Evolutionary conservation across 371 early-diverging fungal genomes (phyloP).

Genomic region (Actinomucor elegans): DNA sequence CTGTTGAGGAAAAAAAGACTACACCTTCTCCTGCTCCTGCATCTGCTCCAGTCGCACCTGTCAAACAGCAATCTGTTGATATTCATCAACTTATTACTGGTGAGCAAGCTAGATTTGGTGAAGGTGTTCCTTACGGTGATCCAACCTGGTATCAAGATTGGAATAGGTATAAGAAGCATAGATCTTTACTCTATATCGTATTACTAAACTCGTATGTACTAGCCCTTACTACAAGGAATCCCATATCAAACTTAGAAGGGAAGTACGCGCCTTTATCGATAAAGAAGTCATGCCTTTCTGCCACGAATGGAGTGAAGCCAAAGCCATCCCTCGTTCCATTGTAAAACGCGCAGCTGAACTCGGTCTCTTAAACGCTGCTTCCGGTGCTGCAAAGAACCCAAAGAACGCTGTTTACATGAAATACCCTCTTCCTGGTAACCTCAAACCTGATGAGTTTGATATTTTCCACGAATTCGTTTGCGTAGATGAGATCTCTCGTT

Average conservation of each 20-base stretch:
- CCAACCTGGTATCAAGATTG: conserved; percentile 85
- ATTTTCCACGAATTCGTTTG: conserved; percentile 79
- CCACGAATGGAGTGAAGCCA: conserved; percentile 70
- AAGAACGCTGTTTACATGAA: no score
- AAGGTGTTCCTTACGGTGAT: conserved; percentile 81
- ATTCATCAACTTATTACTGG: no score
- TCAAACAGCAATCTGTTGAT: no score
- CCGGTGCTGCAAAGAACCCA: not conserved
- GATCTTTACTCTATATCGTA: not conserved
- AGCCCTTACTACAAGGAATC: conserved; percentile 60
- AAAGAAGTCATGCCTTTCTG: conserved; percentile 62
- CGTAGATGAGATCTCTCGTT: conserved; percentile 80
- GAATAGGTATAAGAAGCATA: conserved; percentile 48
- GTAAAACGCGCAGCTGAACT: conserved; percentile 58
- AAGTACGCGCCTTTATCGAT: conserved; percentile 59
- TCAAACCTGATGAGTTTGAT: conserved; percentile 64
- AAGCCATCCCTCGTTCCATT: conserved; percentile 51
- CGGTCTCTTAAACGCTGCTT: conserved; percentile 51
- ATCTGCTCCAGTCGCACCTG: no score
- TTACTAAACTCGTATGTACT: not conserved
- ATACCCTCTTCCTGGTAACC: conserved; percentile 53
- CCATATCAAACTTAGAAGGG: conserved; percentile 54
- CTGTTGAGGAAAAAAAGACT: not conserved
- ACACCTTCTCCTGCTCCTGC: no score
- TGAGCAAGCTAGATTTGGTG: conserved; percentile 72